Evolutionary conservation across 306 rosid species (phyloP).

Genomic region (Malus orientalis): DNA sequence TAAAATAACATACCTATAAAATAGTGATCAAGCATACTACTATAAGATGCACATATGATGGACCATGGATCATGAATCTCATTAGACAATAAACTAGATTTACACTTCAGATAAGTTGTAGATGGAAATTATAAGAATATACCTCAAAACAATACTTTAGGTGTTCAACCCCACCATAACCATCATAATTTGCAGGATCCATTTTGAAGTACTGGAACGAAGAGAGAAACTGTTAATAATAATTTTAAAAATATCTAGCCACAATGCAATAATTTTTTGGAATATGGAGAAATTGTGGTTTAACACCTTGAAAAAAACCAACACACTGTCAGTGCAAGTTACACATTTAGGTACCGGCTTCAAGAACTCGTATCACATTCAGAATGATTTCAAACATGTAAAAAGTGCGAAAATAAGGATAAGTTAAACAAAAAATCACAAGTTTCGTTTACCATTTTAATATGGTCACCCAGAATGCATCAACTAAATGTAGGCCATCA

Average conservation of each 20-base stretch:
- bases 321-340: neutral
- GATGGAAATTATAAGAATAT: constrained; percentile 20
- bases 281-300: neutral
- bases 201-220: constrained; percentile 82
- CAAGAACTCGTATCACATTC: neutral
- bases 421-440: neutral
- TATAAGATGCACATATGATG: neutral
- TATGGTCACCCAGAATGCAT: neutral
- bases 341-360: neutral
- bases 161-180: constrained; percentile 87
- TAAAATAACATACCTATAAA: no score
- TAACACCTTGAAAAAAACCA: neutral
- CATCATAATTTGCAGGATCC: constrained; percentile 67
- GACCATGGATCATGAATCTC: neutral
- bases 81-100: constrained; percentile 4
- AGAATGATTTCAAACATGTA: neutral
- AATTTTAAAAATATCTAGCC: neutral
- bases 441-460: neutral
- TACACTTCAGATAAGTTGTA: neutral
- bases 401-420: neutral
- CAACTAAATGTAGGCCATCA: constrained; percentile 8
- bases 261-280: neutral
- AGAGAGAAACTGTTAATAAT: neutral
- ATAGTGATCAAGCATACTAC: neutral
- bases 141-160: constrained; percentile 91